These are phyloP conservation scores for Colletotrichum lupini DNA, from an alignment of 2,329 filamentous ascomycete genomes.

Conservation along the genomic window DNA sequence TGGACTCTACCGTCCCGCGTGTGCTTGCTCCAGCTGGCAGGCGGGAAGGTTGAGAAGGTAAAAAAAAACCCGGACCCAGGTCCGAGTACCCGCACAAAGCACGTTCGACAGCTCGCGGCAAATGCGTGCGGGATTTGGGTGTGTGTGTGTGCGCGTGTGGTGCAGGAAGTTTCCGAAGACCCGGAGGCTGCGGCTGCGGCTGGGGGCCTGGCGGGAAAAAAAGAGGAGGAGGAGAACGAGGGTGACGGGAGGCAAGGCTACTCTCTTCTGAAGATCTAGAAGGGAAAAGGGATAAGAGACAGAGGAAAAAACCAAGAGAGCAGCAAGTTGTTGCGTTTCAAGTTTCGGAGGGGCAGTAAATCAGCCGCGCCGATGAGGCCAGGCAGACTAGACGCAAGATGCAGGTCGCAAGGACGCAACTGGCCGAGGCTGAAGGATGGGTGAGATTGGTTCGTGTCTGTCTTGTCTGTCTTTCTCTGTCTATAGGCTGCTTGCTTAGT, in stretches of 20 bases:
- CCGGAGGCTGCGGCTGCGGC: too few species aligned
- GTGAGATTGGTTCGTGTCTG: background rate
- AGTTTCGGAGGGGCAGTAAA: slow-evolving; percentile 2
- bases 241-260: background rate
- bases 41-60: too few species aligned
- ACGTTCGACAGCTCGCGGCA: background rate
- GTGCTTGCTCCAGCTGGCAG: background rate
- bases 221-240: background rate
- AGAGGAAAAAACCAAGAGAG: background rate
- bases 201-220: background rate
- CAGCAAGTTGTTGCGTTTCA: slow-evolving; percentile 5
- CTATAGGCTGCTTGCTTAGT: background rate
- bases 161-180: background rate
- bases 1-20: background rate
- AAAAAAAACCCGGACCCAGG: background rate
- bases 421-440: background rate
- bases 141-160: background rate
- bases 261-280: background rate
- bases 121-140: background rate
- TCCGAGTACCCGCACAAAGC: background rate
- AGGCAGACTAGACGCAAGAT: background rate
- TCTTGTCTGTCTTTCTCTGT: background rate
- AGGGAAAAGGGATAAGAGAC: background rate
- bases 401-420: too few species aligned
- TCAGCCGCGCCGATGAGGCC: background rate